Evolutionary conservation across 169 alveolate genomes (phyloP).

Genomic region (Eimeria acervulina): DNA sequence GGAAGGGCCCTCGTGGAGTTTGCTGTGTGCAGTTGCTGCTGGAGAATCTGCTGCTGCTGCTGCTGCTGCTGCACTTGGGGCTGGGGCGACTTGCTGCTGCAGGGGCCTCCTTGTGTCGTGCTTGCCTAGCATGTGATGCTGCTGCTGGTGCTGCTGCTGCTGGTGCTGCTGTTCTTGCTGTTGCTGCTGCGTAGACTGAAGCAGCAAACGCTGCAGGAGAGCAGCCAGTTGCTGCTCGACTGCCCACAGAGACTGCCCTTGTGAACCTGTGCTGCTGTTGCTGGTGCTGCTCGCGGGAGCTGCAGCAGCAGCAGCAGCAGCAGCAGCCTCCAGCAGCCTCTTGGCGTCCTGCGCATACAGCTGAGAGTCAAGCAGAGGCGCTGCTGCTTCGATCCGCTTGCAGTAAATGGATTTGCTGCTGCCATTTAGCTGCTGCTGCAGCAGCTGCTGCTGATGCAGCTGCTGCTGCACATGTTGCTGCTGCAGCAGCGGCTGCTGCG

Average conservation of each 20-base stretch:
- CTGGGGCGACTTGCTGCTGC: not conserved
- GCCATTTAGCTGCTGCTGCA: too few relatives aligned
- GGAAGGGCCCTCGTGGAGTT: not conserved
- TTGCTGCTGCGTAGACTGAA: constrained; percentile 6
- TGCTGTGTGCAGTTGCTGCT: not conserved
- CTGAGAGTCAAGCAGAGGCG: not conserved
- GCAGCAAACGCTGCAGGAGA: constrained; percentile 46
- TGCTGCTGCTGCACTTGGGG: constrained; percentile 42
- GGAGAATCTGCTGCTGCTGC: too few relatives aligned
- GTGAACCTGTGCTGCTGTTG: not conserved
- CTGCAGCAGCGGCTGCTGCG: constrained; percentile 8
- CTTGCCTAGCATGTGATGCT: constrained; percentile 18
- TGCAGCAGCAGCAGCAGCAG: constrained; percentile 50
- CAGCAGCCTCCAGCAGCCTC: not conserved
- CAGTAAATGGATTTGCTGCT: not conserved
- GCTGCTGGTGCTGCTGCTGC: constrained; percentile 8
- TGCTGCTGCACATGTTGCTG: too few relatives aligned
- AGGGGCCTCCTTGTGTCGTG: constrained; percentile 29
- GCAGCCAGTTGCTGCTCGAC: constrained; percentile 40
- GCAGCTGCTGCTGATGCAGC: too few relatives aligned
- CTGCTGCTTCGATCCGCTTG: not conserved
- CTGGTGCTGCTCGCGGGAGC: constrained; percentile 17
- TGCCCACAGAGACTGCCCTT: not conserved
- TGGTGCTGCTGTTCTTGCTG: constrained; percentile 29
- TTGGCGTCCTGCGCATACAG: not conserved